Conservation (phyloP, 2,329 filamentous ascomycete species). For the Boeremia lycopersici region DNA sequence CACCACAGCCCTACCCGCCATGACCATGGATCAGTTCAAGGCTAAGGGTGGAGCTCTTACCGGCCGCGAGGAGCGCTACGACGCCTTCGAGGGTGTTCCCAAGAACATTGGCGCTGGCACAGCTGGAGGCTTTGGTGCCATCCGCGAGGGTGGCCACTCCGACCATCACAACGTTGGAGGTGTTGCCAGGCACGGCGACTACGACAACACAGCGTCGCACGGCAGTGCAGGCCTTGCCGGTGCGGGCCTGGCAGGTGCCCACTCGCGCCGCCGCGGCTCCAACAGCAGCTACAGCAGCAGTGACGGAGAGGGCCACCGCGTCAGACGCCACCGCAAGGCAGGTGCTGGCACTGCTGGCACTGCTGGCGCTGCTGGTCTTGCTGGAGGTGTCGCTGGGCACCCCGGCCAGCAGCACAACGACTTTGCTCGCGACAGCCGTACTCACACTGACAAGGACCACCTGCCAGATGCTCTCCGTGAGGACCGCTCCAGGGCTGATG, state of each 20-base stretch:
- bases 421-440: constrained; percentile 7
- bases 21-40: constrained; percentile 70
- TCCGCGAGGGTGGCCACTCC: constrained; percentile 26
- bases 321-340: not conserved
- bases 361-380: not conserved
- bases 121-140: constrained; percentile 22
- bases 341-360: constrained; percentile 20
- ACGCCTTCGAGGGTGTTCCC: constrained; percentile 68
- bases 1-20: constrained; percentile 66
- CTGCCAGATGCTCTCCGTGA: constrained; percentile 23
- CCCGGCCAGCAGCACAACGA: constrained; percentile 17
- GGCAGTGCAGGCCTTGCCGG: constrained; percentile 6
- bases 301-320: not conserved
- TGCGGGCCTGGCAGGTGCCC: not conserved
- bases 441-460: constrained; percentile 11
- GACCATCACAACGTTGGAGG: constrained; percentile 16
- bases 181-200: constrained; percentile 25
- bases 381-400: not conserved
- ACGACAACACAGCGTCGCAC: constrained; percentile 13
- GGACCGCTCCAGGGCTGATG: constrained; percentile 20
- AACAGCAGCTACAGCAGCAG: not conserved
- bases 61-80: constrained; percentile 62
- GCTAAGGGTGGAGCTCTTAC: constrained; percentile 59
- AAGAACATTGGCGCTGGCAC: constrained; percentile 51
- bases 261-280: not conserved